Percentiles rank a stretch among this genome's conserved stretches.
phyloP scores from a whole-genome alignment of 1,139 yeast genomes.

The Candida sojae region DNA sequence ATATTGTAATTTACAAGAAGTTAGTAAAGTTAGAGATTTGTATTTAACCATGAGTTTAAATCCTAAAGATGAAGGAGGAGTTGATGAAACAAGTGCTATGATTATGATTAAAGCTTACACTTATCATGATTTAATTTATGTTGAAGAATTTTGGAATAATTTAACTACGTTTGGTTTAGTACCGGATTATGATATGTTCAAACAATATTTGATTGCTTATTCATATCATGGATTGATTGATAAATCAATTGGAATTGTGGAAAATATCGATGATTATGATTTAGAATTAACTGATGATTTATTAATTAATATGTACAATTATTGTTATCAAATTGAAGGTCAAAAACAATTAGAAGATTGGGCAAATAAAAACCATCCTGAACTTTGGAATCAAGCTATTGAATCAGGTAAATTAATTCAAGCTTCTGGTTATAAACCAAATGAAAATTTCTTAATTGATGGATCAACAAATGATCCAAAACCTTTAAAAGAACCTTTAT shows the following conservation, averaged over 20 bases:
- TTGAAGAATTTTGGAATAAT: slow-evolving; percentile 64
- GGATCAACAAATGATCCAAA: slow-evolving; percentile 8
- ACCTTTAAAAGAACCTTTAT: slow-evolving; percentile 3
- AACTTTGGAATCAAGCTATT: slow-evolving; percentile 49
- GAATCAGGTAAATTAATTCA: slow-evolving; percentile 39
- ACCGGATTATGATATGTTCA: slow-evolving; percentile 58
- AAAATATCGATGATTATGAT: slow-evolving; percentile 54
- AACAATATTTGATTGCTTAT: slow-evolving; percentile 71
- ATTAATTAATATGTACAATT: slow-evolving; percentile 59
- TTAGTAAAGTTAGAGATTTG: slow-evolving; percentile 59
- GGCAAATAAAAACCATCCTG: slow-evolving; percentile 48
- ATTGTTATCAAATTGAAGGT: slow-evolving; percentile 52
- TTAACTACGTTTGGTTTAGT: slow-evolving; percentile 54
- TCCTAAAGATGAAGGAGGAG: slow-evolving; percentile 50
- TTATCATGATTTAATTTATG: slow-evolving; percentile 58
- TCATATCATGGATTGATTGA: slow-evolving; percentile 67
- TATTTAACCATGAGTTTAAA: slow-evolving; percentile 60
- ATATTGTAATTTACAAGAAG: slow-evolving; percentile 62
- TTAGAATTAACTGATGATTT: slow-evolving; percentile 52
- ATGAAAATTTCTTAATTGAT: slow-evolving; percentile 19
- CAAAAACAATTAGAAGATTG: slow-evolving; percentile 53
- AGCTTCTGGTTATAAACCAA: slow-evolving; percentile 37
- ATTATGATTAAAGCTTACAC: slow-evolving; percentile 73
- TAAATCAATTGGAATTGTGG: slow-evolving; percentile 57
- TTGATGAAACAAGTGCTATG: slow-evolving; percentile 69